Evolutionary conservation across 305 asterid species (phyloP).

Genomic region (Solanum hybrid): DNA sequence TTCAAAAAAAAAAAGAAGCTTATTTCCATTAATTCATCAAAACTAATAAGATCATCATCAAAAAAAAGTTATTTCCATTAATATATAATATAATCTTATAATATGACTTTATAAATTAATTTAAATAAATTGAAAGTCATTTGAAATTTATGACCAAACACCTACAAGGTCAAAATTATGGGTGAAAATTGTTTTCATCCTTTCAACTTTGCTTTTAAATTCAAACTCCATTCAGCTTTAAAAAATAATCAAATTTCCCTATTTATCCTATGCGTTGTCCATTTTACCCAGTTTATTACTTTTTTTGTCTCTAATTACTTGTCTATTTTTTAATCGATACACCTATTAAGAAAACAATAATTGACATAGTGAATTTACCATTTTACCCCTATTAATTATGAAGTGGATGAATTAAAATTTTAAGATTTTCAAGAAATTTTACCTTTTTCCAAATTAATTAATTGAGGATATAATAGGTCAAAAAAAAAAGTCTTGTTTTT

Average conservation of each 20-base stretch:
- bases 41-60: not conserved
- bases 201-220: not conserved
- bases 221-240: not conserved
- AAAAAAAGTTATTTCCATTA: too few species aligned
- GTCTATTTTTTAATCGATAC: too few species aligned
- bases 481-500: too few species aligned
- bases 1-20: not conserved
- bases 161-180: not conserved
- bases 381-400: too few species aligned
- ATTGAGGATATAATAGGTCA: too few species aligned
- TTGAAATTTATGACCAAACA: not conserved
- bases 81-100: not conserved
- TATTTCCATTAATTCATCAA: not conserved
- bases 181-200: not conserved
- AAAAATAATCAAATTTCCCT: not conserved
- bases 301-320: too few species aligned
- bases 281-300: not conserved
- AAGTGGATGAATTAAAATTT: too few species aligned
- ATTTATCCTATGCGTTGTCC: not conserved
- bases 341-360: too few species aligned
- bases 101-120: not conserved
- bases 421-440: too few species aligned
- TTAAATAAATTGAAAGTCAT: not conserved
- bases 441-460: too few species aligned
- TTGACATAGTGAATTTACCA: too few species aligned